Percentiles rank a stretch among this genome's conserved stretches.
phyloP scores from a whole-genome alignment of 768 basidiomycete species.

The Amanita muscaria region DNA sequence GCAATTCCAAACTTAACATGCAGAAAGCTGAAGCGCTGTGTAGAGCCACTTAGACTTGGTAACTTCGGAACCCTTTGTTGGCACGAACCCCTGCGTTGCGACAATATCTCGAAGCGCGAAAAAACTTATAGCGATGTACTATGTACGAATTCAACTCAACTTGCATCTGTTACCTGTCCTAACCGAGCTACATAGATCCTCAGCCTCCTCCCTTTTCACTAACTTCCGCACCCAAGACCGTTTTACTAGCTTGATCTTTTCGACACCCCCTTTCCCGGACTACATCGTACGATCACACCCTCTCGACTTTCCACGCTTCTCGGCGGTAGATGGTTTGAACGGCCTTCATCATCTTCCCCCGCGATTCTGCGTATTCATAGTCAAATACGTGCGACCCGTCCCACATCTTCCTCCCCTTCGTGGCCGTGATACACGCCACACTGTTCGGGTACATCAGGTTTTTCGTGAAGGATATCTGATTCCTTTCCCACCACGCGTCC shows the following conservation, averaged over 20 bases:
- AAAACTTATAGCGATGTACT: too few relatives aligned
- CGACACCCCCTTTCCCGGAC: background rate
- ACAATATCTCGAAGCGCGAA: too few relatives aligned
- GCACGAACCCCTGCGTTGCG: too few relatives aligned
- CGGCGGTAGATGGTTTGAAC: slow-evolving; percentile 6
- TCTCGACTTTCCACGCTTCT: slow-evolving; percentile 9
- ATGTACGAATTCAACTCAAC: too few relatives aligned
- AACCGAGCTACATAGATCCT: background rate
- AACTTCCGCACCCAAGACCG: slow-evolving; percentile 10
- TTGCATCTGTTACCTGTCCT: background rate
- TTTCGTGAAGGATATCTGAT: slow-evolving; percentile 20
- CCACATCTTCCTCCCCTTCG: slow-evolving; percentile 14
- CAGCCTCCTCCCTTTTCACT: slow-evolving; percentile 8
- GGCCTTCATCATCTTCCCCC: slow-evolving; percentile 14
- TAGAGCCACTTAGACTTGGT: too few relatives aligned
- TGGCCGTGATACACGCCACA: slow-evolving; percentile 32
- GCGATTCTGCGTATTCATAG: slow-evolving; percentile 26
- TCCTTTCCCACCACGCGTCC: slow-evolving; percentile 26
- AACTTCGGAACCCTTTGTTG: too few relatives aligned
- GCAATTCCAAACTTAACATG: too few relatives aligned
- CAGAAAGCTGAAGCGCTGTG: too few relatives aligned
- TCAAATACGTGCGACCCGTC: slow-evolving; percentile 12
- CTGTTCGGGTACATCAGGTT: slow-evolving; percentile 23
- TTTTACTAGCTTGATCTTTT: slow-evolving; percentile 8
- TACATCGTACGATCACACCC: slow-evolving; percentile 11